Evolutionary conservation across 441 rosid genomes (phyloP), one percentile per base, ranked within the genome.

Genomic region (Mallotus japonicus): DNA sequence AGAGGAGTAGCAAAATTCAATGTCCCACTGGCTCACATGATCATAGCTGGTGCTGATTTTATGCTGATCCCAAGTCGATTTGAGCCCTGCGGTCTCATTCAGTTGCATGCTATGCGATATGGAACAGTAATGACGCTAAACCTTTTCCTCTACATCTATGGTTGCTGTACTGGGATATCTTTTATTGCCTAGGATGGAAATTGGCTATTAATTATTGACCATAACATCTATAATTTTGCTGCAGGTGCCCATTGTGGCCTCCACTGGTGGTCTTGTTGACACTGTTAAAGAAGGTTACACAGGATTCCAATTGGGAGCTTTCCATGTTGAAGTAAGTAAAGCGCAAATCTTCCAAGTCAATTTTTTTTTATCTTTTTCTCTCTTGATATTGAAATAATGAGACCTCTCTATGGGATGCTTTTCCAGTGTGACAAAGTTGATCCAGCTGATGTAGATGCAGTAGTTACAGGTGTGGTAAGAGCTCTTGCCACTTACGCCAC

Each of bases 81-180:
- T 63, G 99, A 95, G 78, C 99, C 99, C 2, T 95, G 99, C 20
- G 99, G 99, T 75, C 96, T 95, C 77, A 92, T 95, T 76, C 99
- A 92, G 80, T 68, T 95, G 70, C 99, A 95, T 24, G 96, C 99
- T 44, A 92, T 92, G 99, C 86, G 97, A 82, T 95, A 92, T 77
- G 99, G 99, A 87, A 94, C 99, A 17, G 97, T 87, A 84, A 76
- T 49, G 5, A 15, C 40, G 0, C 54, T 60, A 9, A 37, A 37
- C 40, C 40, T 37, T 37, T 37, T 37, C 40, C 40, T 37, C 40
- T 37, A 37, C 40, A 3, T 37, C 6, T 37, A 37, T 37, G 40
- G 40, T 6, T 37, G 0, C 28, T 15, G 55, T 15, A 55, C 57
- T 44, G 0, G 8, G 44, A 22, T 55, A 3, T 34, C 10, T 7